phyloP scores from a whole-genome alignment of 2,329 filamentous ascomycete species.

The Pestalotiopsis sp. region DNA sequence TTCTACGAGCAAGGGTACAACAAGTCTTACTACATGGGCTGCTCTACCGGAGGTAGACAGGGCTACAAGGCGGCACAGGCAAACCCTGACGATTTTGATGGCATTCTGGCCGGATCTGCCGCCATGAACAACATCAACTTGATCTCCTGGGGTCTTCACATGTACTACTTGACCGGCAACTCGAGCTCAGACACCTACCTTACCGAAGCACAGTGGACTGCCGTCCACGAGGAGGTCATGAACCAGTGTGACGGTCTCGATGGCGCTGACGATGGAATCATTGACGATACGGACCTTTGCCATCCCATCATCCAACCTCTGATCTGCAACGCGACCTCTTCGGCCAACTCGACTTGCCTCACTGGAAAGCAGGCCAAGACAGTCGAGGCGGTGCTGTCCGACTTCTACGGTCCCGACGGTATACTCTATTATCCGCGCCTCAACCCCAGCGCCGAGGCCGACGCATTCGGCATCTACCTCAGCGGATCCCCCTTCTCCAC shows the following conservation, averaged over 20 bases:
- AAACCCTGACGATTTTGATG: conserved; percentile 61
- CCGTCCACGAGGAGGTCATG: conserved; percentile 33
- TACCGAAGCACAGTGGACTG: conserved; percentile 29
- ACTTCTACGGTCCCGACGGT: conserved; percentile 27
- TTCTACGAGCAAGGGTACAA: conserved; percentile 46
- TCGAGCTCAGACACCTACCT: conserved; percentile 31
- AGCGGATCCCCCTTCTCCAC: conserved; percentile 43
- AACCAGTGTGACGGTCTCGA: conserved; percentile 44
- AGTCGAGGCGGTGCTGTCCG: conserved; percentile 15
- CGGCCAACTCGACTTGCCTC: conserved; percentile 6
- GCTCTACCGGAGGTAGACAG: conserved; percentile 62
- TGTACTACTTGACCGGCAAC: conserved; percentile 41
- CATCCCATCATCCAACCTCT: conserved; percentile 36
- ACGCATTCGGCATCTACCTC: conserved; percentile 36
- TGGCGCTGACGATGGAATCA: conserved; percentile 41
- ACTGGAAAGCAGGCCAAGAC: conserved; percentile 16
- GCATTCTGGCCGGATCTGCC: conserved; percentile 52
- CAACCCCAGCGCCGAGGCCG: conserved; percentile 47
- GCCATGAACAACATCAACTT: conserved; percentile 41
- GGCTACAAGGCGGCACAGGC: conserved; percentile 55
- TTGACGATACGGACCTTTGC: conserved; percentile 41
- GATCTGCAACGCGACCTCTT: conserved; percentile 32
- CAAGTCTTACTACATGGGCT: conserved; percentile 59
- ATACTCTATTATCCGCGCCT: conserved; percentile 53
- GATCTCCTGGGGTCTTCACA: conserved; percentile 43